phyloP scores from a whole-genome alignment of 23 red algal genomes.

The Cyanidioschyzon merolae region DNA sequence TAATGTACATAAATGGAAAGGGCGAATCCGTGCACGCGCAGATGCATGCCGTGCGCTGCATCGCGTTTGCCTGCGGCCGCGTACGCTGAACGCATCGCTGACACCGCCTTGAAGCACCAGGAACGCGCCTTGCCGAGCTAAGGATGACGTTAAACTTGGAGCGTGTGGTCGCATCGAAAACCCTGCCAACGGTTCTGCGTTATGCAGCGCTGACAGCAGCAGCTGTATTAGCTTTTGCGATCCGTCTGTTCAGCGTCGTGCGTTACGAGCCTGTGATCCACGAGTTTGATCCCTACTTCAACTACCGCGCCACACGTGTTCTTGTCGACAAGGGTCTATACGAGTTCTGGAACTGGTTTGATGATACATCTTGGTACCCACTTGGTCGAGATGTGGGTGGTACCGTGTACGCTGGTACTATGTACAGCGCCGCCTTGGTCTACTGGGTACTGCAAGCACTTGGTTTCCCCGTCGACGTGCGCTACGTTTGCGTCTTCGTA shows the following conservation, averaged over 20 bases:
- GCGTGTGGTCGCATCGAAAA: background rate
- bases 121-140: too few species aligned
- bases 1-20: too few species aligned
- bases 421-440: constrained; percentile 86
- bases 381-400: constrained; percentile 89
- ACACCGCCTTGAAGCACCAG: too few species aligned
- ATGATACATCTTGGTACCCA: constrained; percentile 95
- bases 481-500: constrained; percentile 92
- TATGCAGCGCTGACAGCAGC: constrained; percentile 39
- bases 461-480: constrained; percentile 72
- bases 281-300: constrained; percentile 99
- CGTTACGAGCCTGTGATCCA: constrained; percentile 97
- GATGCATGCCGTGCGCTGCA: too few species aligned
- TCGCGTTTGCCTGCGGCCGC: too few species aligned
- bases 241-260: constrained; percentile 80
- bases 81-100: too few species aligned
- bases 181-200: constrained; percentile 41
- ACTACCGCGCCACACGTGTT: constrained; percentile 74
- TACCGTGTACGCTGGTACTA: constrained; percentile 96
- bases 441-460: constrained; percentile 59
- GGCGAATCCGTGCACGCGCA: too few species aligned
- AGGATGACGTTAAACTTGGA: too few species aligned
- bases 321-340: constrained; percentile 75
- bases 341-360: constrained; percentile 99
- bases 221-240: constrained; percentile 57